phyloP scores from a whole-genome alignment of 2,329 filamentous ascomycete species.

The Phoma herbarum region DNA sequence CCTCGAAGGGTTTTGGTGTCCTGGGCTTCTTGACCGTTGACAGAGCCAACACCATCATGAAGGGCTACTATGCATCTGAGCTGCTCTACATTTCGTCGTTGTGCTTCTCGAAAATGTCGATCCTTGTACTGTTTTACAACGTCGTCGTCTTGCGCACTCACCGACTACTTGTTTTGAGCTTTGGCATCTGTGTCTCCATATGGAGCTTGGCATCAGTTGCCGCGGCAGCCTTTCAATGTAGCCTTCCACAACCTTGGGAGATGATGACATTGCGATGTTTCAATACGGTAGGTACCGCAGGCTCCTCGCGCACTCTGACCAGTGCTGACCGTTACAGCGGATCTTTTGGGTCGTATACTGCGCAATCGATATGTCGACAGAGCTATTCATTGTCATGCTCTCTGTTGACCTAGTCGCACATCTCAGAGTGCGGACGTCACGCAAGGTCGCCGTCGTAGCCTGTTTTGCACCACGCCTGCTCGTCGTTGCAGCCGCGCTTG shows the following conservation, averaged over 20 bases:
- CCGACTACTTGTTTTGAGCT: constrained; percentile 30
- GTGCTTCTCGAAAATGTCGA: constrained; percentile 44
- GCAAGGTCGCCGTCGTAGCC: constrained; percentile 41
- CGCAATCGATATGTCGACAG: constrained; percentile 44
- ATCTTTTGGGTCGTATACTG: constrained; percentile 48
- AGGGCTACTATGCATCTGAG: constrained; percentile 46
- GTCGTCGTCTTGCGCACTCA: constrained; percentile 30
- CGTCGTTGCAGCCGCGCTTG: constrained; percentile 37
- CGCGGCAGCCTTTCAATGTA: constrained; percentile 43
- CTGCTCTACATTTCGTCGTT: constrained; percentile 44
- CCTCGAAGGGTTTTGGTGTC: constrained; percentile 38
- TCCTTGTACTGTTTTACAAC: constrained; percentile 41
- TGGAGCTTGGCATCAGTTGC: constrained; percentile 42
- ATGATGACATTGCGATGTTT: constrained; percentile 39
- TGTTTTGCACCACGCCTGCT: constrained; percentile 46
- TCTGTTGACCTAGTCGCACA: constrained; percentile 44
- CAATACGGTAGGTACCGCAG: constrained; percentile 36
- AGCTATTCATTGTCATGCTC: constrained; percentile 43
- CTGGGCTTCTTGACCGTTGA: constrained; percentile 25
- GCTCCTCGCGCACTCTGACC: accelerated
- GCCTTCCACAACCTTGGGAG: constrained; percentile 44
- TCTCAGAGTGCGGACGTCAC: constrained; percentile 32
- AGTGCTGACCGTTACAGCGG: constrained; percentile 33
- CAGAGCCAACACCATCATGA: constrained; percentile 37
- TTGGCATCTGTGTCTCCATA: constrained; percentile 34